Conservation (phyloP, 192 early-diverging fungal species). For the Bifiguratus adelaidae region DNA sequence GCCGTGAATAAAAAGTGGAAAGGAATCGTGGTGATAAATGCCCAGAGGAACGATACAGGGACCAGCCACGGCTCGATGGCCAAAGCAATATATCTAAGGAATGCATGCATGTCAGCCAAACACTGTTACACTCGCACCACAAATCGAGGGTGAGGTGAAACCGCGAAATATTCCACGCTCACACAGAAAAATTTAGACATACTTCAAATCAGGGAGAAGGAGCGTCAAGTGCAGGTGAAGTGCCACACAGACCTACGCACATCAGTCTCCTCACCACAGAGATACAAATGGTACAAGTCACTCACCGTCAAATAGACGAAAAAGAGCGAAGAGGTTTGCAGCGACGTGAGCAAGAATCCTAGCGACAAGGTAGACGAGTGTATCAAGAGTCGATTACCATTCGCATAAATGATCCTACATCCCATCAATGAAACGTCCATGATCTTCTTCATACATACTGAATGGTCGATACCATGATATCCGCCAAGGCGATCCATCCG, state of each 20-base stretch:
- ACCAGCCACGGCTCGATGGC: slow-evolving; percentile 4
- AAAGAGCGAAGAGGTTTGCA: slow-evolving; percentile 3
- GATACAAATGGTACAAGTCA: not conserved
- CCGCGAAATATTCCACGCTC: too few relatives aligned
- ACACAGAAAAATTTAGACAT: not conserved
- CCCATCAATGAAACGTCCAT: too few relatives aligned
- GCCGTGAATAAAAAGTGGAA: slow-evolving; percentile 4
- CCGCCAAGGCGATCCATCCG: slow-evolving; percentile 3
- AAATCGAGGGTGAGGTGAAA: too few relatives aligned
- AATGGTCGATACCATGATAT: slow-evolving; percentile 3
- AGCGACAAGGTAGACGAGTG: not conserved
- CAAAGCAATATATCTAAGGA: slow-evolving; percentile 1
- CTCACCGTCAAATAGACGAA: slow-evolving; percentile 3
- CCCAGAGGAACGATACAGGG: slow-evolving; percentile 4
- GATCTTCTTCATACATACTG: too few relatives aligned
- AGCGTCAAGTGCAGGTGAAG: slow-evolving; percentile 4
- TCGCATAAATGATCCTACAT: not conserved
- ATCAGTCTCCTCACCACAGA: not conserved
- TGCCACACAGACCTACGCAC: slow-evolving; percentile 1
- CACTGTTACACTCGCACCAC: not conserved
- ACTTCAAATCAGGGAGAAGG: slow-evolving; percentile 1
- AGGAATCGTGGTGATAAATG: slow-evolving; percentile 3
- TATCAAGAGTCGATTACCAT: not conserved
- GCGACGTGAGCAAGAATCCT: not conserved
- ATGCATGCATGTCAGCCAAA: not conserved